Evolutionary conservation across 495 filamentous ascomycete species (phyloP).

Genomic region (Talaromyces wortmannii): DNA sequence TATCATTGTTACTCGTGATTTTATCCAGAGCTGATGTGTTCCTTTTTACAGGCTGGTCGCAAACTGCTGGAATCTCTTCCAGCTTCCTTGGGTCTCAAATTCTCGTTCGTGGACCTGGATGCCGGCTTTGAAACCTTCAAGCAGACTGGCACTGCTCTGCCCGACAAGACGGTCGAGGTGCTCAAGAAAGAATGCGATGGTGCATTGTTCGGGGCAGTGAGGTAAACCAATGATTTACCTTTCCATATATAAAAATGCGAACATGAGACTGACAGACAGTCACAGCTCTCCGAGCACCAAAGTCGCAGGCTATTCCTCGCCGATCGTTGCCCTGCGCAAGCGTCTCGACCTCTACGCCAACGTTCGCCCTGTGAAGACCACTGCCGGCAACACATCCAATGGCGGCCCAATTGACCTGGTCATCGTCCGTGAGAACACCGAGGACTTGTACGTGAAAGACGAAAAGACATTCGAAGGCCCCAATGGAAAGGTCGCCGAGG

Average conservation of each 20-base stretch:
- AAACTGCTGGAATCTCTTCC: conserved; percentile 86
- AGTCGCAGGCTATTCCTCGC: conserved; percentile 91
- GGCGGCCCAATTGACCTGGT: conserved; percentile 82
- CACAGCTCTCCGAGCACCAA: conserved; percentile 72
- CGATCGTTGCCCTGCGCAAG: conserved; percentile 96
- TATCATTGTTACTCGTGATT: background rate
- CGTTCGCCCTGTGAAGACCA: conserved; percentile 90
- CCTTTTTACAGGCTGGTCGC: conserved; percentile 59
- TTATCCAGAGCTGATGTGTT: conserved; percentile 6
- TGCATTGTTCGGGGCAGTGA: conserved; percentile 93
- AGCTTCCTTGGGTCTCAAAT: conserved; percentile 73
- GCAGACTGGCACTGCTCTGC: conserved; percentile 76
- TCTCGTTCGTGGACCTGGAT: conserved; percentile 86
- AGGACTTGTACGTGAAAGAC: conserved; percentile 98
- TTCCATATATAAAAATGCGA: background rate
- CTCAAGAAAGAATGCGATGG: conserved; percentile 89
- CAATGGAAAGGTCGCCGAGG: conserved; percentile 82
- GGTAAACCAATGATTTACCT: conserved; percentile 27
- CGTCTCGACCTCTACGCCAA: conserved; percentile 94
- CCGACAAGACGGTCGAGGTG: conserved; percentile 79
- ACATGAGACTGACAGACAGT: conserved; percentile 2
- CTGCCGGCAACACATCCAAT: conserved; percentile 41
- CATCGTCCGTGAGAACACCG: conserved; percentile 97
- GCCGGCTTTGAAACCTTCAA: conserved; percentile 93
- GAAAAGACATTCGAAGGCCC: conserved; percentile 71